These are phyloP conservation scores for Pyropia yezoensis DNA, from an alignment of 23 red algal genomes.

Conservation along the genomic window DNA sequence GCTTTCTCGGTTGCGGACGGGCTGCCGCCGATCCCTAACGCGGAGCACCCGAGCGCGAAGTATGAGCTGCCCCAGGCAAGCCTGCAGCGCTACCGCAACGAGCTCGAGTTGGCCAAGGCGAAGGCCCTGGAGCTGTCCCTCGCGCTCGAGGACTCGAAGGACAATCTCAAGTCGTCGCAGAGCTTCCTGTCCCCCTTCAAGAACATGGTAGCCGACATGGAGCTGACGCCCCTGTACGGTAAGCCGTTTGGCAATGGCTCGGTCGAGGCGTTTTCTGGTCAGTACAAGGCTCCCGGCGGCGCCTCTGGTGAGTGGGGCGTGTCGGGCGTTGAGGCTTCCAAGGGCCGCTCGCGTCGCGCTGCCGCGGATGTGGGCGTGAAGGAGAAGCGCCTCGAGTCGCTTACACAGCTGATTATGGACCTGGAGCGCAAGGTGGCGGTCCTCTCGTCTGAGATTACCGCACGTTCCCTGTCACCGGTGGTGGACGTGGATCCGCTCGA, in stretches of 20 bases:
- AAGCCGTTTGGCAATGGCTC: conserved; percentile 37
- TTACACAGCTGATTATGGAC: conserved; percentile 53
- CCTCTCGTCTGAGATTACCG: conserved; percentile 15
- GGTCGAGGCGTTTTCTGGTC: conserved; percentile 30
- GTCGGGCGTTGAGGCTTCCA: conserved; percentile 25
- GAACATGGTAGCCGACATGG: conserved; percentile 42
- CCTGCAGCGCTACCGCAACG: conserved; percentile 30
- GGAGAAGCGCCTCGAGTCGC: conserved; percentile 37
- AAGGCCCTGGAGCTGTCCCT: conserved; percentile 37
- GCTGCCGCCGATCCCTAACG: conserved; percentile 48
- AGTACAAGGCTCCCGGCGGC: conserved; percentile 19
- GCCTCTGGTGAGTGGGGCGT: conserved; percentile 16
- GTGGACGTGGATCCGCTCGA: conserved; percentile 8
- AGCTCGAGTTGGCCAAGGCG: conserved; percentile 31
- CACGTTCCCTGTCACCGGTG: conserved; percentile 17
- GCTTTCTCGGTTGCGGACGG: conserved; percentile 30
- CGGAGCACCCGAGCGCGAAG: conserved; percentile 46
- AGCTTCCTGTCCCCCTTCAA: conserved; percentile 29
- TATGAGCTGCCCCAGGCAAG: conserved; percentile 34
- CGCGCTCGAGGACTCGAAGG: conserved; percentile 37
- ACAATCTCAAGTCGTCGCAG: conserved; percentile 13
- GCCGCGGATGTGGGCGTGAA: conserved; percentile 20
- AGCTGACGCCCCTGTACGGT: conserved; percentile 48
- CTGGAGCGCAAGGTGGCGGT: conserved; percentile 28
- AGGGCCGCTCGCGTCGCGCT: conserved; percentile 29